Evolutionary conservation across 768 basidiomycete genomes (phyloP), one percentile per base, ranked within the genome.

Genomic region (Amanita phalloides): DNA sequence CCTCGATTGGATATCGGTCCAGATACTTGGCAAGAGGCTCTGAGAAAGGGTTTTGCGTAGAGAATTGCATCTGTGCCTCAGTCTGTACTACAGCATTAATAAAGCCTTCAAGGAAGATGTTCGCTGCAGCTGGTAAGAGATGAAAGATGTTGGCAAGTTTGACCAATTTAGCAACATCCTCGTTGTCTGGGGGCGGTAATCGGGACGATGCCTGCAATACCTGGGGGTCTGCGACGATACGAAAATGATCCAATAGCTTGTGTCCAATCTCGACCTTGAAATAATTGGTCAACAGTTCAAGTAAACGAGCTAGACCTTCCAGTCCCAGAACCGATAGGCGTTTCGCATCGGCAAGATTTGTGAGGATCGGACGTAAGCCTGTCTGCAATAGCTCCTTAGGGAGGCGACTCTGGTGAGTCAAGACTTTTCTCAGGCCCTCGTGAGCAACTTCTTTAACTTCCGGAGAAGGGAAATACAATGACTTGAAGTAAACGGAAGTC

Each of bases 251-350:
- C 20, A 99, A 74, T 6, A 99, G 80, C 68, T 99, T 99, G 65
- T 90, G 81, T 0, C 96, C 96, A 54, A 99, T 98, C 70, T 99
- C 96, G 14, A 99, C 95, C 66, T 97, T 98, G 82, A 99, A 99
- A 69, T 99, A 98, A 65, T 97, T 97, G 36, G 93, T 96, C 51
- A 99, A 70, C 6, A 99, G 77, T 64, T 96, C 92, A 45, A 99
- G 73, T 45, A 99, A 77, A 10, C 95, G 84, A 10, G 94, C 95
- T 21, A 99, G 73, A 3, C 96, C 96, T 64, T 99, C 93, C 51
- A 95, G 64, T 8, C 94, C 94, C 4, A 89, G 79, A 23, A 96
- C 88, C 6, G 91, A 93, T 32, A 99, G 76, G 33, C 91, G 82
- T 62, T 94, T 94, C 35, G 94, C 90, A 67, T 98, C 96, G 2